Evolutionary conservation across 31 red algal species (phyloP), one percentile per base, ranked within the genome.

Genomic region (Pterothamnion heteromorphum): DNA sequence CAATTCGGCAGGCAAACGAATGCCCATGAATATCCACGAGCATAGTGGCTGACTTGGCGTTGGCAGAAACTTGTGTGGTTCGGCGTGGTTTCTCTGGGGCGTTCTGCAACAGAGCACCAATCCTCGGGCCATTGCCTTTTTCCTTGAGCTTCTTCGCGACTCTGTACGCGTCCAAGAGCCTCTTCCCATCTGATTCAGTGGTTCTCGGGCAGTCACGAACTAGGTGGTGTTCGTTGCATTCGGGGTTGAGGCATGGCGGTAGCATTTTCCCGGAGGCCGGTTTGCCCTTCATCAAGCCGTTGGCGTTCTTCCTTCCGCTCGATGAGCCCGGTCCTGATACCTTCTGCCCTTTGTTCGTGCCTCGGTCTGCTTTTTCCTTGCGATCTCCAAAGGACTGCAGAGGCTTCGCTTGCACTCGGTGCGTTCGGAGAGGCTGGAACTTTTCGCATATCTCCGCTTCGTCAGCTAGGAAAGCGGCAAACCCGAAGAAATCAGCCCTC

Each of bases 1-100:
- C 31, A 24, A 90, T 93, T 4, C 85, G 92, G 24, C 92, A 93
- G 64, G 86, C 84, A 41, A 93, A 89, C 1, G 21, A 41, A 72
- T 80, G 0, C 1, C 92, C 85, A 43, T 22, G 1, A 18, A 93
- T 0, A 20, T 90, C 58, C 1, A 87, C 58, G 1, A 1, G 18
- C 23, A 93, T n/a, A 28, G 81, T 64, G 21, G 92, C 92, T 35
- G 3, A 27, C 74, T 20, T n/a, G n/a, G n/a, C n/a, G n/a, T n/a
- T n/a, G n/a, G n/a, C n/a, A n/a, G n/a, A n/a, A n/a, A n/a, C n/a
- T n/a, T n/a, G n/a, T n/a, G n/a, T n/a, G n/a, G n/a, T n/a, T n/a
- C n/a, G n/a, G n/a, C n/a, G n/a, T n/a, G n/a, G n/a, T n/a, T n/a
- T n/a, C n/a, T n/a, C n/a, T n/a, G n/a, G n/a, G n/a, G n/a, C n/a